Base-by-base conservation (phyloP, 2,329 filamentous ascomycete genomes). In the Blastomyces gilchristii region DNA sequence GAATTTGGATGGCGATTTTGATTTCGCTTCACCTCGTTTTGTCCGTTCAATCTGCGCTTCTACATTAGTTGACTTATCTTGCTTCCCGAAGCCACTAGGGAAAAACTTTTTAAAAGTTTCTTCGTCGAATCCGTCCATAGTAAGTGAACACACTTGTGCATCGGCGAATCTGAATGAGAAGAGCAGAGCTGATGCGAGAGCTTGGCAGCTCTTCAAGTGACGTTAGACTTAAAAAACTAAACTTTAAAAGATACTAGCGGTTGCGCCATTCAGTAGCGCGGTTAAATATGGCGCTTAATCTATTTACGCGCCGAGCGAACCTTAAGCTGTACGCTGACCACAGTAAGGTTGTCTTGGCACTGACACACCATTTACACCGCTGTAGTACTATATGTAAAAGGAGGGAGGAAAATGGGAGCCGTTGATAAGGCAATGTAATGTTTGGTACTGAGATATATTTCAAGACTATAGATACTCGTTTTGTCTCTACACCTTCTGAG, bases 81-180 rank as follows among this genome's bases (percentile, higher is more conserved):
- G 88, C 74, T 93, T 96, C 61, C 93, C 93, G 73, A 97, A 97
- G 0, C 90, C 85, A 2, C 86, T 81, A 0, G 93, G 92, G 65
- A 97, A 78, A 72, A 91, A 95, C 62, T 77, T 74, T 61, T 75
- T 77, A 62, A 80, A 76, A 14, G 72, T 72, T 62, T 79, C 77
- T 65, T 80, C 77, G 62, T 84, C 70, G 63, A 78, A 77, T 2
- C 68, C 75, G 53, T 77, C 76, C 76, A 78, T 78, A 39, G 39
- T 63, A 18, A 31, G 39, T 53, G 25, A 47, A 12, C 18, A 49
- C 28, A 31, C 16, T 49, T 41, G 43, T 43, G 43, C 43, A 59
- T 49, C 16, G 16, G 12, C 25, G 4, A 39, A 47, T 2, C 14
- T 39, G 22, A 31, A 18, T 14, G 39, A 47, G 25, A 2, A 31